Evolutionary conservation across 306 rosid species (phyloP).

Genomic region (Sphenostylis stenocarpa): DNA sequence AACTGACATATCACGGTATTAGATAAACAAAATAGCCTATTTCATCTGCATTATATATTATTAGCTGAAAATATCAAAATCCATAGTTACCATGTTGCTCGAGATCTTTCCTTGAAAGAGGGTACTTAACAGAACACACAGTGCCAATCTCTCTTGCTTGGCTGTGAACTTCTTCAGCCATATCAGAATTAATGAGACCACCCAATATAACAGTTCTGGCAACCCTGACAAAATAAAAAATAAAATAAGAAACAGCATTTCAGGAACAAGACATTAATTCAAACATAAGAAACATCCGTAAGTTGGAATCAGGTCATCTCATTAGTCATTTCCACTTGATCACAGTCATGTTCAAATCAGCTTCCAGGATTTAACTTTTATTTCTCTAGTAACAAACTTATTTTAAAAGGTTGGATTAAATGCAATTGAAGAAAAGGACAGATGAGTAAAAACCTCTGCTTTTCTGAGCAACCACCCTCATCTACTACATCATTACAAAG

Average conservation of each 20-base stretch:
- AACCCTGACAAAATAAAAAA: conserved; percentile 59
- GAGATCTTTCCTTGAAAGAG: conserved; percentile 78
- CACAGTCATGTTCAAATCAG: neutral
- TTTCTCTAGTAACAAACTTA: neutral
- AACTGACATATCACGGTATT: conserved; percentile 10
- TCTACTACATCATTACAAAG: conserved; percentile 53
- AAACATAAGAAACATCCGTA: neutral
- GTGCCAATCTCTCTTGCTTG: conserved; percentile 67
- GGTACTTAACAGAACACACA: conserved; percentile 73
- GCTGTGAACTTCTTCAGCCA: conserved; percentile 77
- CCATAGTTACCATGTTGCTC: conserved; percentile 60
- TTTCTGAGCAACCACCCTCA: conserved; percentile 71
- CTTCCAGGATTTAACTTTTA: conserved; percentile 12
- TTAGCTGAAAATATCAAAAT: conserved; percentile 21
- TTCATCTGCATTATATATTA: neutral
- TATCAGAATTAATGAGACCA: conserved; percentile 66
- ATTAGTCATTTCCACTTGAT: conserved; percentile 4
- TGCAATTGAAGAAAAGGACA: conserved; percentile 26
- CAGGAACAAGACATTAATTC: neutral
- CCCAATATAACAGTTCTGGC: conserved; percentile 91
- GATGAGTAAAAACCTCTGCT: conserved; percentile 61
- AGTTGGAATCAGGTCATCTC: conserved; percentile 13
- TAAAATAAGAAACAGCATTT: conserved; percentile 24
- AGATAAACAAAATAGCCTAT: conserved; percentile 19
- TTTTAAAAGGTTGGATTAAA: conserved; percentile 2